Percentiles rank a stretch among this genome's conserved stretches.
Evolutionary conservation across 129 eudicot species (phyloP).

Genomic region (Scalesia atractyloides): DNA sequence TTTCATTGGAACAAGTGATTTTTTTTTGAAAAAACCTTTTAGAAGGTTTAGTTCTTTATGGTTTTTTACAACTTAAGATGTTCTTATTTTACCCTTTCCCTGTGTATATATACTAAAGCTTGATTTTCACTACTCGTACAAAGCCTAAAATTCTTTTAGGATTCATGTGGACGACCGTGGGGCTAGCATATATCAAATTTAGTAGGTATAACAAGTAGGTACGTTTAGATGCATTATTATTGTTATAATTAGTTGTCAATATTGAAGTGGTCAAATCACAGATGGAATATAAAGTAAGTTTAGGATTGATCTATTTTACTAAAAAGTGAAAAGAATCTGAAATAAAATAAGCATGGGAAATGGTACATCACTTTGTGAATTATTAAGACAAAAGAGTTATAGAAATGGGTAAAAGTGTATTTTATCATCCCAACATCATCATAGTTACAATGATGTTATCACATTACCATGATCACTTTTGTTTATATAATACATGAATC

Average conservation of each 20-base stretch:
- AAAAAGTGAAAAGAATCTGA: slow-evolving; percentile 21
- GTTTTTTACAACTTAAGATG: too few relatives aligned
- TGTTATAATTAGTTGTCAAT: not conserved
- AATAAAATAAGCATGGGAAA: slow-evolving; percentile 23
- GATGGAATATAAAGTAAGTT: slow-evolving; percentile 13
- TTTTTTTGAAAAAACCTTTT: too few relatives aligned
- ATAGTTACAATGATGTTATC: slow-evolving; percentile 18
- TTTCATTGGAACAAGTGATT: too few relatives aligned
- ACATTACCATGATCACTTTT: slow-evolving; percentile 8
- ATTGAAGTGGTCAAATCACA: slow-evolving; percentile 13
- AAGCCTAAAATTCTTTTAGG: too few relatives aligned
- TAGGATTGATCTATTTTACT: slow-evolving; percentile 21
- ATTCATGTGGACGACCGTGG: too few relatives aligned
- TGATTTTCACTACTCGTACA: too few relatives aligned
- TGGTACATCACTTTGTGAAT: slow-evolving; percentile 22
- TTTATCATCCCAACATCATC: slow-evolving; percentile 21
- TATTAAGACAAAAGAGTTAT: not conserved
- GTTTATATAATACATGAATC: not conserved
- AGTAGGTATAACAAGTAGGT: too few relatives aligned
- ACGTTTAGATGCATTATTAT: too few relatives aligned
- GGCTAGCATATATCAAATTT: too few relatives aligned
- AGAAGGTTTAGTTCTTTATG: too few relatives aligned
- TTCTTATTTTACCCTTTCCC: too few relatives aligned
- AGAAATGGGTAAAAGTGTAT: slow-evolving; percentile 17
- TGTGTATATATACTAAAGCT: too few relatives aligned